Base-by-base conservation (phyloP, 1,284 basidiomycete species). In the Moniliella sp. region DNA sequence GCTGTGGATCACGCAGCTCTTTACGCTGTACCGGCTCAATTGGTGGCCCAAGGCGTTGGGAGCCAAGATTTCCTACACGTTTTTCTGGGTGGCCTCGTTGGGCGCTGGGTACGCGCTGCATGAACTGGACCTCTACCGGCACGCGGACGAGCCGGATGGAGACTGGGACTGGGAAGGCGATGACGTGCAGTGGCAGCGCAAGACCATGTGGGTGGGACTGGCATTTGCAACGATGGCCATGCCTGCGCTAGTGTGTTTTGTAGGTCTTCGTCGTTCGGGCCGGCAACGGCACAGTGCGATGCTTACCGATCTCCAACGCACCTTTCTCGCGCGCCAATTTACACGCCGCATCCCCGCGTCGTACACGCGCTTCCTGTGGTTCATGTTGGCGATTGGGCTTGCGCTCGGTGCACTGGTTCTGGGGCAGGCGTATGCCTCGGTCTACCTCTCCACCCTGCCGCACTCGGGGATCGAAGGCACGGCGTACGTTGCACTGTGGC, bases 311-410 rank as follows among this genome's bases (percentile, higher is more conserved):
- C 47, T 52, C n/a, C 63, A 65, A 28, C 48, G 53, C 30, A 50
- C 63, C 9, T 67, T 67, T 40, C 57, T 69, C 19, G 64, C 66
- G 17, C 57, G 64, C 2, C 61, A 65, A 33, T 50, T 66, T 18
- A 49, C 57, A 0, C 43, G 58, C 8, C 55, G 66, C 11, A 69
- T 71, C 28, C 69, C 69, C 0, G 61, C 65, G 7, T 66, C 64
- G 0, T 71, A 69, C 58, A 54, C 63, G 10, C 61, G 69, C 4
- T 71, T 69, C 46, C 49, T 69, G 9, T 70, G 68, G 69, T 71
- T 71, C 53, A 65, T 69, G 57, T 55, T 59, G 2, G 64, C 62
- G 16, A 54, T 70, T n/a, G 62, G 61, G 1, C 62, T 69, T 3
- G 66, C 66, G 15, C 59, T 66, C n/a, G 60, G 68, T 33, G 64